These are phyloP conservation scores for Strigomonas culicis DNA, from an alignment of 208 protist species.

Conservation along the genomic window DNA sequence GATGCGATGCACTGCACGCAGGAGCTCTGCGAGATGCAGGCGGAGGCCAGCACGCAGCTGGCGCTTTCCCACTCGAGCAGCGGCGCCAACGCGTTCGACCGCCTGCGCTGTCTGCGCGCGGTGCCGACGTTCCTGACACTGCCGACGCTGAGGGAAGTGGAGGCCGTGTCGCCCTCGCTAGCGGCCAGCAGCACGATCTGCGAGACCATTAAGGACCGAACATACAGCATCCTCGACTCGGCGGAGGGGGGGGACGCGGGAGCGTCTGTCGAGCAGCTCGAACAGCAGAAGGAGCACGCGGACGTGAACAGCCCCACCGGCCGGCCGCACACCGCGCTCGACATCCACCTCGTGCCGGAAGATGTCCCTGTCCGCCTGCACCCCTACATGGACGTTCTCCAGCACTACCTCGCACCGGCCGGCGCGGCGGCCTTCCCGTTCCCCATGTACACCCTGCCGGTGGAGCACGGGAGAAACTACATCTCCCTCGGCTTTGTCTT, in stretches of 20 bases:
- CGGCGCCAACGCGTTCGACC: slow-evolving; percentile 11
- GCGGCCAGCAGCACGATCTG: slow-evolving; percentile 16
- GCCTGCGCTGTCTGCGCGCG: slow-evolving; percentile 18
- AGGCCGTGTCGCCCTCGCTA: slow-evolving; percentile 43
- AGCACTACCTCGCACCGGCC: too few relatives aligned
- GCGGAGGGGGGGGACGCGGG: too few relatives aligned
- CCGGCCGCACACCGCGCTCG: too few relatives aligned
- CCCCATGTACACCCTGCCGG: slow-evolving; percentile 59
- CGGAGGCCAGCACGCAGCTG: slow-evolving; percentile 30
- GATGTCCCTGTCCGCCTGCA: too few relatives aligned
- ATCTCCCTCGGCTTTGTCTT: slow-evolving; percentile 86
- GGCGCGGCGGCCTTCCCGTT: not conserved
- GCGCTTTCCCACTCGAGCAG: not conserved
- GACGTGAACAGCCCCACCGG: too few relatives aligned
- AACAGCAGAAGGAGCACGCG: too few relatives aligned
- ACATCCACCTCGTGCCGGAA: too few relatives aligned
- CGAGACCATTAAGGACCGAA: too few relatives aligned
- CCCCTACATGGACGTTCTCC: too few relatives aligned
- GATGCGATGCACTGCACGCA: slow-evolving; percentile 82
- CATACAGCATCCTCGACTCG: too few relatives aligned
- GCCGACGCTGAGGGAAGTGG: slow-evolving; percentile 49
- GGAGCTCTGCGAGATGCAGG: slow-evolving; percentile 91
- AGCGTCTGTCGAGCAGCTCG: too few relatives aligned
- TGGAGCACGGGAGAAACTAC: slow-evolving; percentile 71
- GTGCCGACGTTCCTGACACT: slow-evolving; percentile 56